These are phyloP conservation scores for Phytophthora pluvialis DNA, from an alignment of 352 stramenopile species.

Conservation along the genomic window DNA sequence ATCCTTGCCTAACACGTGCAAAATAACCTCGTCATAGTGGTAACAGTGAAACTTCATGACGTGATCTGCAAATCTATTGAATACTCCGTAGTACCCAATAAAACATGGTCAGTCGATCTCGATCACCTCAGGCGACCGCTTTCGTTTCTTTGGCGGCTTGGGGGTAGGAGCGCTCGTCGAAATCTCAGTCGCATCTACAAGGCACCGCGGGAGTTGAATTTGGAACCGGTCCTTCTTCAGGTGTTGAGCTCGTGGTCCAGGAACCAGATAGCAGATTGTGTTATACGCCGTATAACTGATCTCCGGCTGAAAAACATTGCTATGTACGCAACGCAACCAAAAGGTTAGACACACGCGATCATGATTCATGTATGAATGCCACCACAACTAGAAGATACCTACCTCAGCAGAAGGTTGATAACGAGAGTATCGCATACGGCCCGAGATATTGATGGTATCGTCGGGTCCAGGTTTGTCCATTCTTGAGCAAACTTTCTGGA, in stretches of 20 bases:
- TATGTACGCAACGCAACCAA: conserved; percentile 21
- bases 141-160: conserved; percentile 30
- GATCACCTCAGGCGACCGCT: conserved; percentile 27
- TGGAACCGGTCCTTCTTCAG: conserved; percentile 32
- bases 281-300: conserved; percentile 84
- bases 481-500: conserved; percentile 54
- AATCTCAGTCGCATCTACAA: conserved; percentile 2
- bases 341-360: conserved; percentile 4
- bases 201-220: conserved; percentile 22
- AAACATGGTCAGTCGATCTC: conserved; percentile 31
- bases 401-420: conserved; percentile 60
- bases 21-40: background rate
- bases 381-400: background rate
- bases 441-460: conserved; percentile 44
- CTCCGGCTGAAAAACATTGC: conserved; percentile 63
- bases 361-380: background rate
- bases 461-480: conserved; percentile 42
- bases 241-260: conserved; percentile 45
- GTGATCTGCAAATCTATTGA: conserved; percentile 6
- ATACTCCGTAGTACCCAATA: background rate
- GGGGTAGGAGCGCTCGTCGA: background rate
- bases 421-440: conserved; percentile 54
- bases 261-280: conserved; percentile 75
- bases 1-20: background rate
- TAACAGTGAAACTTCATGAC: conserved; percentile 1